Evolutionary conservation across 768 basidiomycete genomes (phyloP), one percentile per base, ranked within the genome.

Genomic region (Naganishia vishniacii): DNA sequence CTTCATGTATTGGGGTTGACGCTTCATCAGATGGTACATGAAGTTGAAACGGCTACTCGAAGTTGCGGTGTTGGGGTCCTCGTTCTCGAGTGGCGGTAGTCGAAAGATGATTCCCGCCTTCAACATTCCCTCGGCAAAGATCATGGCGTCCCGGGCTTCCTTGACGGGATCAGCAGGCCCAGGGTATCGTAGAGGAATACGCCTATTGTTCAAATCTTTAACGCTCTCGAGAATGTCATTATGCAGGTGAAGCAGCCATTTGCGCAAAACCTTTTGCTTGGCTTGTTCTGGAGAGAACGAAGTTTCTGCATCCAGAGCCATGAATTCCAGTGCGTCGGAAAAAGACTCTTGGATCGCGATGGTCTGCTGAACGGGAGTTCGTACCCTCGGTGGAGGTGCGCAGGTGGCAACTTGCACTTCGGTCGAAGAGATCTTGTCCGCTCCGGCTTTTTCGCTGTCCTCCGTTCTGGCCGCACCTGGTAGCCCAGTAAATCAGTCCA

Each of bases 241-340:
- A 34, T 56, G 53, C 32, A 56, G 26, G 34, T 56, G 37, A 9
- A 56, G 53, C 15, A 56, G 53, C 53, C 53, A 56, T 25, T 37
- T 56, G 23, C 53, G 53, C 16, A 56, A 15, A n/a, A 40, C 20
- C 53, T 56, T 56, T 26, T 56, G 53, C 13, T 56, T 56, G 53
- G 32, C 7, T 3, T 40, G 32, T 1, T 56, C 53, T 1, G 53
- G 53, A 3, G 53, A 56, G 40, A 56, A 56, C 20, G 53, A 37
- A n/a, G 42, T 44, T 23, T 41, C 23, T n/a, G 31, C 34, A 20
- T 25, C 37, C 34, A 56, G 25, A 3, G 53, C 53, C 53, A 56
- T 56, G 31, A 56, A 56, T n/a, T 56, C 53, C 34, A 34, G 37
- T 4, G 53, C 53, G 40, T 56, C 53, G 28, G 23, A 37, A 23